These are phyloP conservation scores for Xylaria sp. DNA, from an alignment of 2,329 filamentous ascomycete genomes.

Conservation along the genomic window DNA sequence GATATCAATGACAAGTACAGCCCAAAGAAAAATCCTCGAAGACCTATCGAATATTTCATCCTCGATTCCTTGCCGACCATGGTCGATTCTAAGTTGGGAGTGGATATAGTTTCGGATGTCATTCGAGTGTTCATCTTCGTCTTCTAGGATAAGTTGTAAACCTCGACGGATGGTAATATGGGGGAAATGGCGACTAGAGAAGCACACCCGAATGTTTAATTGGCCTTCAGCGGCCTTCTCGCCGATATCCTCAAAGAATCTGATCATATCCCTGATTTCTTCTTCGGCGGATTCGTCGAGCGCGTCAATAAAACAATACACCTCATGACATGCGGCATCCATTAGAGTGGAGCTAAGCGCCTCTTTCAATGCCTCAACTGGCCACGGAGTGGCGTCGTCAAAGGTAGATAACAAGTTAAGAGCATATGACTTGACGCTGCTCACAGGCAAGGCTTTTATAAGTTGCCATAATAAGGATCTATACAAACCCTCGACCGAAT, in stretches of 20 bases:
- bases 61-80: constrained; percentile 29
- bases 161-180: constrained; percentile 44
- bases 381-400: constrained; percentile 5
- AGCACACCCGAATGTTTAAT: constrained; percentile 19
- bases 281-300: constrained; percentile 33
- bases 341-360: constrained; percentile 12
- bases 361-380: constrained; percentile 17
- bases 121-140: constrained; percentile 29
- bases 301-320: constrained; percentile 32
- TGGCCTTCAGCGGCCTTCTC: neutral
- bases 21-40: constrained; percentile 52
- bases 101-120: constrained; percentile 41
- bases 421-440: neutral
- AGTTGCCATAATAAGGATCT: constrained; percentile 21
- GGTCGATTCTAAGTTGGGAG: constrained; percentile 36
- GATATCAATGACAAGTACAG: constrained; percentile 47
- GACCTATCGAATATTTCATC: constrained; percentile 45
- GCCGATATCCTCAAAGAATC: constrained; percentile 19
- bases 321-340: neutral
- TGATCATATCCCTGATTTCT: constrained; percentile 30
- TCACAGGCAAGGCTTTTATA: neutral
- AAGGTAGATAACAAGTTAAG: neutral
- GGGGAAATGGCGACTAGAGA: constrained; percentile 51
- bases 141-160: constrained; percentile 35
- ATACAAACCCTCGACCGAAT: constrained; percentile 18